Evolutionary conservation across 148 eudicot species (phyloP), one percentile per base, ranked within the genome.

Genomic region (Fallopia convolvulus): DNA sequence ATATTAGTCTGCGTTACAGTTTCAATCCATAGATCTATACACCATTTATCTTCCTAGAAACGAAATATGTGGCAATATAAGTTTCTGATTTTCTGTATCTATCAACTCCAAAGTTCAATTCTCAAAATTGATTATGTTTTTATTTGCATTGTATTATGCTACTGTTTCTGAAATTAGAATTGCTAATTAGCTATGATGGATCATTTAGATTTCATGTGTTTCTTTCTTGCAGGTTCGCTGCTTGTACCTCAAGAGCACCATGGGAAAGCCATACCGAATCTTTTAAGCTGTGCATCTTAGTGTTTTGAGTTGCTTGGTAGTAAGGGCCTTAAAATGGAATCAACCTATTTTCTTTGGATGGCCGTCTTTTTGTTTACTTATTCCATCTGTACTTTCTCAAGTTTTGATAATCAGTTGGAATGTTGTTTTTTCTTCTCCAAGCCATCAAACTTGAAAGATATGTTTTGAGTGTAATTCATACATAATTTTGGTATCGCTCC

Each of bases 171-270:
- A 26, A 26, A 26, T 26, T 26, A 26, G 30, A 26, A 26, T 26
- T 26, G 30, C 30, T 26, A 26, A 26, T 13, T 7, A 9, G 50
- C 8, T 8, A 47, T 13, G 6, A n/a, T n/a, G n/a, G n/a, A 8
- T 53, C 17, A 17, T 5, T 55, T 55, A 6, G 1, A 23, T 55
- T 21, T 58, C 65, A 58, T 58, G 12, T 21, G 65, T 65, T 30
- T 63, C 4, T 12, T 32, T 14, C 18, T 65, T 58, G 0, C 50
- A 72, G 74, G 74, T 72, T 46, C 74, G 74, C 47, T 72, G 74
- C 50, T 12, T 72, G 49, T 72, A 72, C 74, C 74, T 72, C 26
- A 72, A 72, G 74, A 72, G 74, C 49, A 72, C 74, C 30, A 72
- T 72, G 74, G 74, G 74, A 21, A 72, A 72, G 50, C 74, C 74